Base-by-base conservation (phyloP, 2,329 filamentous ascomycete genomes). In the Apiospora arundinis region DNA sequence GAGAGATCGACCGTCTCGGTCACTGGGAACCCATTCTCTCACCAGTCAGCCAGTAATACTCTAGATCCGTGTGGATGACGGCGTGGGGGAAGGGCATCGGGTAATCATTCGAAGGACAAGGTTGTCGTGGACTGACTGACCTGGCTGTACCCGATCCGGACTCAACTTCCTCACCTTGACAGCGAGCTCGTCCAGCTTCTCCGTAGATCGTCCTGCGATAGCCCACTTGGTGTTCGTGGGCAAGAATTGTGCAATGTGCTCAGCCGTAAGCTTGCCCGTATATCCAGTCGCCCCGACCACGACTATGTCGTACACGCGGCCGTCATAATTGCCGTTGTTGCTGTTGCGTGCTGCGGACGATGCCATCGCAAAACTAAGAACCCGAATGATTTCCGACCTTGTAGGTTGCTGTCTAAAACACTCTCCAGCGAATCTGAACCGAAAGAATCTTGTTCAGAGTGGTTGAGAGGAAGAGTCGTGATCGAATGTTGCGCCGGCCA, bases 221-320 rank as follows among this genome's bases (percentile, higher is more conserved):
- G 94, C 95, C 95, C 95, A 98, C 84, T 90, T 94, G 73, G 97
- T 81, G 79, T 94, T 89, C 23, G 92, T 93, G 0, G 95, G 92
- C 0, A 94, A 85, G 74, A 89, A 83, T 18, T 86, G 87, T 69
- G 90, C 87, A 77, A 97, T 92, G 81, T 96, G 90, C 80, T 97
- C 91, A 40, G 92, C 91, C 2, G 91, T 91, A 75, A 93, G 86
- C 74, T 90, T 91, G 49, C 95, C 95, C 0, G 95, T 98, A 82
- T 97, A 97, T 40, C 95, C 95, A 79, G 88, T 70, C 14, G 68
- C 71, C 23, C 69, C 71, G 21, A 72, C 23, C 25, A 72, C 9
- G 23, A 72, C 44, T 16, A 72, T 49, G n/a, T 66, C 71, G 42
- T 70, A 72, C 18, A 68, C 68, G 18, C 56, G 52, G 18, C 1